A percentile compares a stretch with the other conserved stretches of the same genome.
Conservation (phyloP, 164 flowering plant species). For the Piper longum region DNA sequence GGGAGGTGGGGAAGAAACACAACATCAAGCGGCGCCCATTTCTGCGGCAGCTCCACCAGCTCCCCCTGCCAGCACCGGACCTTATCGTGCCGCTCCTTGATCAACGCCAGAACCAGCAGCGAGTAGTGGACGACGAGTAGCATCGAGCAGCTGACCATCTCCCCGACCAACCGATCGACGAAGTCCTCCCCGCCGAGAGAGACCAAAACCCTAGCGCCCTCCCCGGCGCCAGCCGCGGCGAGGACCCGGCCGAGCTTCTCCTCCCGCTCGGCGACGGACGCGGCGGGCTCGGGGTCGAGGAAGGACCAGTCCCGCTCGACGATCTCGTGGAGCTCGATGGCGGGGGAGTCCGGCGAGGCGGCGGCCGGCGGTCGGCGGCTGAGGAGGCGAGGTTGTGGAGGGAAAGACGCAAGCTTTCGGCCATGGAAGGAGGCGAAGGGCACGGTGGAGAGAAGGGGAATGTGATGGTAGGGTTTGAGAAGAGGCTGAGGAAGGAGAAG, state of each 20-base stretch:
- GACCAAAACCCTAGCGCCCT: constrained; percentile 50
- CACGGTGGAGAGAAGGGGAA: background rate
- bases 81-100: constrained; percentile 61
- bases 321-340: constrained; percentile 43
- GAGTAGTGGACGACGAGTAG: constrained; percentile 78
- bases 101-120: constrained; percentile 51
- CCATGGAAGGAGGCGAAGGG: background rate
- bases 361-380: background rate
- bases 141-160: constrained; percentile 20
- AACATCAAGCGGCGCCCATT: constrained; percentile 72
- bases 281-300: constrained; percentile 38
- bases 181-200: constrained; percentile 56
- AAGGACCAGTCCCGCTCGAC: constrained; percentile 87
- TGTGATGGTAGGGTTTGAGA: background rate
- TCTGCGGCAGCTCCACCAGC: constrained; percentile 50
- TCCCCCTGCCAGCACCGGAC: constrained; percentile 94
- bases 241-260: constrained; percentile 36
- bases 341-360: background rate
- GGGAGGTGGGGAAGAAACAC: constrained; percentile 75
- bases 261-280: constrained; percentile 18
- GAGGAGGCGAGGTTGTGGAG: background rate
- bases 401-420: background rate
- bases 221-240: constrained; percentile 37
- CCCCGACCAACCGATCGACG: constrained; percentile 44
- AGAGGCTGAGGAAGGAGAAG: background rate